These are phyloP conservation scores for Coemansia sp. DNA, from an alignment of 192 early-diverging fungal species.

Conservation along the genomic window DNA sequence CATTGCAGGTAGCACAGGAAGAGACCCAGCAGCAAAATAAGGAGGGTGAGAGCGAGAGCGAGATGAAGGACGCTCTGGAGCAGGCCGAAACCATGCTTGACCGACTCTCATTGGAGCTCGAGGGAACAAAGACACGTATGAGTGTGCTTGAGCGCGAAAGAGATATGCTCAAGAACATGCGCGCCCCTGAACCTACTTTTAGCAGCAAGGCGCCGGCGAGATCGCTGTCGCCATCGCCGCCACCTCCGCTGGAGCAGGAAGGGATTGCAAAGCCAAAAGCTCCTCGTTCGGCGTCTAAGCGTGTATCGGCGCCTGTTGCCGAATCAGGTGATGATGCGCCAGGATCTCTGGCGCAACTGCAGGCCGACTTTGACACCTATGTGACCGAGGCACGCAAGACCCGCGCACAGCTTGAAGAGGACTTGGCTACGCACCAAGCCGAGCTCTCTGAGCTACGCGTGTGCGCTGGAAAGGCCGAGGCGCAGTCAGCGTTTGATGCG, in stretches of 20 bases:
- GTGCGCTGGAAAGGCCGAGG: slow-evolving; percentile 59
- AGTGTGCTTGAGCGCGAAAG: slow-evolving; percentile 55
- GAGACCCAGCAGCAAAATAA: slow-evolving; percentile 45
- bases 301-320: neutral
- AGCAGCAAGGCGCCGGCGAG: slow-evolving; percentile 3
- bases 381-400: slow-evolving; percentile 61
- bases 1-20: slow-evolving; percentile 51
- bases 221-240: neutral
- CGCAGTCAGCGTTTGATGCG: slow-evolving; percentile 54
- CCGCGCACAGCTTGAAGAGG: slow-evolving; percentile 53
- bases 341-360: slow-evolving; percentile 47
- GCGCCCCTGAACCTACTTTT: slow-evolving; percentile 9
- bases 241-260: neutral
- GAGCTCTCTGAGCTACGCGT: slow-evolving; percentile 62
- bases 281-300: too few relatives aligned
- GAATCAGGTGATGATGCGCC: neutral
- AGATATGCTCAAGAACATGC: slow-evolving; percentile 55
- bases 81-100: slow-evolving; percentile 57
- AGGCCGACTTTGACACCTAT: slow-evolving; percentile 64
- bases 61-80: slow-evolving; percentile 52
- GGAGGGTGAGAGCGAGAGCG: slow-evolving; percentile 40
- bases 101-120: slow-evolving; percentile 49
- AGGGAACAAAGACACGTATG: slow-evolving; percentile 43
- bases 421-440: slow-evolving; percentile 48
- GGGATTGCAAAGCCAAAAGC: neutral